These are phyloP conservation scores for Neurospora sp. DNA, from an alignment of 495 filamentous ascomycete species.

Conservation along the genomic window DNA sequence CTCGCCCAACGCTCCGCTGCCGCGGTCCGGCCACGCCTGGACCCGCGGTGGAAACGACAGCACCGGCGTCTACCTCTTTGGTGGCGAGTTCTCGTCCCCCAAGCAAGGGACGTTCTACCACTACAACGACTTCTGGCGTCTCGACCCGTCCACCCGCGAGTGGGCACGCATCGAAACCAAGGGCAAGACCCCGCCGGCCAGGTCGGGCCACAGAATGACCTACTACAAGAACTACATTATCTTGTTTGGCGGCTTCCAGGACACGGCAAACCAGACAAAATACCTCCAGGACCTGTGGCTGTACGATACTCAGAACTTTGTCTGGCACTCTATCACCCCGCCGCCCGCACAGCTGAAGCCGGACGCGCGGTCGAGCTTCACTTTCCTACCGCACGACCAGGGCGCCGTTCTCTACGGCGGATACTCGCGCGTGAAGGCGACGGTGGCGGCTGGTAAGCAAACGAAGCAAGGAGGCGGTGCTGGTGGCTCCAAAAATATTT, in stretches of 20 bases:
- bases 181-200: constrained; percentile 76
- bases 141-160: constrained; percentile 71
- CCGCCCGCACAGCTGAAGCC: constrained; percentile 72
- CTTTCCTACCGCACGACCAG: constrained; percentile 76
- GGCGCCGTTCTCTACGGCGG: constrained; percentile 88
- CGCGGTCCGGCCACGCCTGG: constrained; percentile 87
- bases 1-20: constrained; percentile 82
- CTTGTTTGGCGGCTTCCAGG: constrained; percentile 63
- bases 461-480: constrained; percentile 24
- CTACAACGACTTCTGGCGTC: constrained; percentile 96
- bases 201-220: constrained; percentile 91
- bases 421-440: constrained; percentile 79
- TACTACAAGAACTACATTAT: constrained; percentile 62
- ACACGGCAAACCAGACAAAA: constrained; percentile 85
- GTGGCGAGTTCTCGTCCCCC: constrained; percentile 59
- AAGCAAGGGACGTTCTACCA: constrained; percentile 99
- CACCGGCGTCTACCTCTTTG: constrained; percentile 83
- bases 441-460: constrained; percentile 44
- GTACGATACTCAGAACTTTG: constrained; percentile 54
- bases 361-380: constrained; percentile 82
- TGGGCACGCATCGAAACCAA: constrained; percentile 85
- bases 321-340: constrained; percentile 64
- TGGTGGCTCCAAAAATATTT: constrained; percentile 45
- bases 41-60: constrained; percentile 70
- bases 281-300: constrained; percentile 67